A percentile compares a stretch with the other conserved stretches of the same genome.
Conservation (phyloP, 2,329 filamentous ascomycete genomes). For the Cladosporium sp. region DNA sequence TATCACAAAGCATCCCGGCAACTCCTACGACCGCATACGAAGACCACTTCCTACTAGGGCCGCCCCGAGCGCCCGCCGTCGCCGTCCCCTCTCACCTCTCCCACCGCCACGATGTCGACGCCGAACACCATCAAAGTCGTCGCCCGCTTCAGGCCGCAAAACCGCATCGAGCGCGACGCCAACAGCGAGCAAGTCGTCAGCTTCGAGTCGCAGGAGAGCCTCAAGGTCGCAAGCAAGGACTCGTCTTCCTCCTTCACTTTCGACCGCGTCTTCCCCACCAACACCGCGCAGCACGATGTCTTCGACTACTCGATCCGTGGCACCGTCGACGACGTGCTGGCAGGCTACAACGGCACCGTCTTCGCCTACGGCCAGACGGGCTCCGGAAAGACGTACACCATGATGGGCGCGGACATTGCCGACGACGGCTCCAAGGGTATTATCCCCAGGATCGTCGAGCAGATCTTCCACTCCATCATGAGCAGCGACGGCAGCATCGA, state of each 20-base stretch:
- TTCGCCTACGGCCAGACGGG: slow-evolving; percentile 98
- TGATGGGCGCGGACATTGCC: slow-evolving; percentile 96
- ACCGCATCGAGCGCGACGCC: slow-evolving; percentile 83
- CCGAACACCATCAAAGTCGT: slow-evolving; percentile 61
- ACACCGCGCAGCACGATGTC: slow-evolving; percentile 81
- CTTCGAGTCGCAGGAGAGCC: slow-evolving; percentile 86
- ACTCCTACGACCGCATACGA: neutral
- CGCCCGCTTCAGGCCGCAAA: slow-evolving; percentile 94
- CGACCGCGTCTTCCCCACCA: slow-evolving; percentile 95
- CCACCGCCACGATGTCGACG: slow-evolving; percentile 21
- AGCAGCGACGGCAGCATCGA: slow-evolving; percentile 89
- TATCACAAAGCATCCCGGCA: neutral
- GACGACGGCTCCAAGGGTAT: slow-evolving; percentile 84
- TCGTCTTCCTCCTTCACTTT: slow-evolving; percentile 81
- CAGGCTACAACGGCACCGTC: slow-evolving; percentile 98
- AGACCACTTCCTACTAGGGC: neutral
- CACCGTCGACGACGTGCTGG: slow-evolving; percentile 95
- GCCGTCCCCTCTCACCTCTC: neutral
- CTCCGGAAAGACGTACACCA: slow-evolving; percentile 97
- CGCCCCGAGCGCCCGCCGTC: slow-evolving; percentile 13
- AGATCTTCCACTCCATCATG: slow-evolving; percentile 94
- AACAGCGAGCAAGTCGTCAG: slow-evolving; percentile 87
- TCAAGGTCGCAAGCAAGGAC: slow-evolving; percentile 79
- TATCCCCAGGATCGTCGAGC: slow-evolving; percentile 92
- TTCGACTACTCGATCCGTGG: slow-evolving; percentile 97